These are phyloP conservation scores for Camellia lanceoleosa DNA, from an alignment of 148 eudicot species.

Conservation along the genomic window DNA sequence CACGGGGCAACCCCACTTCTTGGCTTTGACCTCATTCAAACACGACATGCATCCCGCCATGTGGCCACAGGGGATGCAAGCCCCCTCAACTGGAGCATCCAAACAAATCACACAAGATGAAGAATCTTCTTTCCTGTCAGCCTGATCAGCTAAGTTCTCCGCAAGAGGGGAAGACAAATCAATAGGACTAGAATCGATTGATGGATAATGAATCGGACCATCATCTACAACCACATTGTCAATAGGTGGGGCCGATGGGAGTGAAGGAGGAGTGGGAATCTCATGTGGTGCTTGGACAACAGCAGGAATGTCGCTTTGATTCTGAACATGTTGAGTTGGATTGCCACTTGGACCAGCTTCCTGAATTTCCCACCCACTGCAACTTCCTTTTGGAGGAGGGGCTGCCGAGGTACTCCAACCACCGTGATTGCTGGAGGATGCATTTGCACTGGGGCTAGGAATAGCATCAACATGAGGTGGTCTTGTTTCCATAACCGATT, in stretches of 20 bases:
- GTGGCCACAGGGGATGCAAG: conserved; percentile 96
- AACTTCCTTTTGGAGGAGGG: conserved; percentile 32
- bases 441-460: conserved; percentile 26
- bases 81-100: conserved; percentile 90
- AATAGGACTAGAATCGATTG: conserved; percentile 44
- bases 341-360: conserved; percentile 39
- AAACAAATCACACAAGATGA: conserved; percentile 85
- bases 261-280: conserved; percentile 24
- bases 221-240: conserved; percentile 32
- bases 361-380: conserved; percentile 22
- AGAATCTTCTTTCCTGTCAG: conserved; percentile 40
- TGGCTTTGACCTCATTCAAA: conserved; percentile 69
- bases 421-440: conserved; percentile 27
- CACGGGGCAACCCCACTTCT: conserved; percentile 95
- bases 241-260: conserved; percentile 71
- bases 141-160: conserved; percentile 20
- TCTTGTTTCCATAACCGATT: conserved; percentile 47
- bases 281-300: conserved; percentile 26
- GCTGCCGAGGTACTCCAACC: conserved; percentile 5
- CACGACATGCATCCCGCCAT: conserved; percentile 97
- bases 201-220: conserved; percentile 69
- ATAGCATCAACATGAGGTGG: conserved; percentile 25
- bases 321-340: conserved; percentile 19
- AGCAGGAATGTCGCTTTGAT: conserved; percentile 16
- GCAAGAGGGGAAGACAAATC: conserved; percentile 15